Percentiles rank a stretch among this genome's conserved stretches.
phyloP scores from a whole-genome alignment of 2,329 filamentous ascomycete species.

The Ambrosiella cleistominuta region DNA sequence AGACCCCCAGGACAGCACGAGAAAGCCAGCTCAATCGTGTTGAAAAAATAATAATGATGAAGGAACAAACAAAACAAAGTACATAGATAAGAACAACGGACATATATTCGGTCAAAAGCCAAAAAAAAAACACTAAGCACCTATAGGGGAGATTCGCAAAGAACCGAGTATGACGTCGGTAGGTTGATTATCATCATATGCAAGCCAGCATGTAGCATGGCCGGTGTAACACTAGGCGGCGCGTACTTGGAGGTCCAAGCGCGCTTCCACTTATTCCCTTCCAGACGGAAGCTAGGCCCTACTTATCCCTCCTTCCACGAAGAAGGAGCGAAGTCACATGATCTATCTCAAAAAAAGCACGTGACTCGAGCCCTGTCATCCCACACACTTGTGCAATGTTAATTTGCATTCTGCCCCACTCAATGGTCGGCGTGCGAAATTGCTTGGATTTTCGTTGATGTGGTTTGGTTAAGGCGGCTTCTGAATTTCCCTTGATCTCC shows the following conservation, averaged over 20 bases:
- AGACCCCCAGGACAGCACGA: not conserved
- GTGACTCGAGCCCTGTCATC: slow-evolving; percentile 12
- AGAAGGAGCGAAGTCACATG: slow-evolving; percentile 8
- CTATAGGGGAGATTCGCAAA: no score
- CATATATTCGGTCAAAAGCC: not conserved
- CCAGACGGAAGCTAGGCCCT: not conserved
- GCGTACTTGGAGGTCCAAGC: not conserved
- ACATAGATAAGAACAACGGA: not conserved
- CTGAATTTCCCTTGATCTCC: slow-evolving; percentile 13
- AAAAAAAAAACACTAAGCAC: not conserved
- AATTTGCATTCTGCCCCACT: slow-evolving; percentile 13
- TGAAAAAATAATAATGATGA: not conserved
- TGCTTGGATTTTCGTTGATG: slow-evolving; percentile 9
- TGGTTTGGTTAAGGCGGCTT: slow-evolving; percentile 12
- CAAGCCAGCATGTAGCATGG: no score
- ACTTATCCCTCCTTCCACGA: not conserved
- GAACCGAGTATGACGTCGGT: no score
- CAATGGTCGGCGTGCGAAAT: slow-evolving; percentile 9
- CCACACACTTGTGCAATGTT: slow-evolving; percentile 9
- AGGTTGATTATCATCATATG: no score
- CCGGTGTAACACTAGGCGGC: not conserved
- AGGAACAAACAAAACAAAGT: not conserved
- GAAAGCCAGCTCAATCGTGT: not conserved
- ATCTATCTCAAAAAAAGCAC: not conserved
- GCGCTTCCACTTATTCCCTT: not conserved